These are phyloP conservation scores for Colletotrichum phormii DNA, from an alignment of 2,329 filamentous ascomycete species.

Conservation along the genomic window DNA sequence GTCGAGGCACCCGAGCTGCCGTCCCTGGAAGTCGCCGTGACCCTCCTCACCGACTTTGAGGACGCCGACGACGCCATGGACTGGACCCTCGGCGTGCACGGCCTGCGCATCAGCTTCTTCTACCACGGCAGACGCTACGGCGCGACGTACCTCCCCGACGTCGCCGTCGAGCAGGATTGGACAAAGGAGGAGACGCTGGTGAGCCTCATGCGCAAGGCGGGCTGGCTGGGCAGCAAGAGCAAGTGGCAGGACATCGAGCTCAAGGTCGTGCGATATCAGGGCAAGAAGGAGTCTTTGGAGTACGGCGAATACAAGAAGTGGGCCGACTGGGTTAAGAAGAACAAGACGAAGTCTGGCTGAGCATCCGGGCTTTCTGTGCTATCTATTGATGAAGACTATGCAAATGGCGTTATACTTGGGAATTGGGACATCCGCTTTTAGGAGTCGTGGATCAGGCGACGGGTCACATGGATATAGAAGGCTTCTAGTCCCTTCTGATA, in stretches of 20 bases:
- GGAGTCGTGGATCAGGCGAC: slow-evolving; percentile 6
- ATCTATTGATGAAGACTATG: not conserved
- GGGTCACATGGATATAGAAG: slow-evolving; percentile 13
- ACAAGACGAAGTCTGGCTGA: slow-evolving; percentile 35
- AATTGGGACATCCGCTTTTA: not conserved
- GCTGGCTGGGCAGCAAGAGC: slow-evolving; percentile 85
- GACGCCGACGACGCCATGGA: slow-evolving; percentile 78
- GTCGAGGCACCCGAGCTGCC: slow-evolving; percentile 67
- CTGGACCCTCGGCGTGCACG: slow-evolving; percentile 89
- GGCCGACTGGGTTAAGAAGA: slow-evolving; percentile 75
- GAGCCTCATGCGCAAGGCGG: slow-evolving; percentile 93
- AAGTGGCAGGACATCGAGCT: slow-evolving; percentile 85
- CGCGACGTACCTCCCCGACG: slow-evolving; percentile 91
- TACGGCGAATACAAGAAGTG: slow-evolving; percentile 84
- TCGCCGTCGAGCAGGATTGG: slow-evolving; percentile 94
- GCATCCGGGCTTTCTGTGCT: not conserved
- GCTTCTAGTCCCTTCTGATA: slow-evolving; percentile 9
- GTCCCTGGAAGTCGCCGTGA: slow-evolving; percentile 74
- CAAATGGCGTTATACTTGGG: slow-evolving; percentile 17
- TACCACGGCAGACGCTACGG: slow-evolving; percentile 80
- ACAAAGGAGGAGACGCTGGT: slow-evolving; percentile 90
- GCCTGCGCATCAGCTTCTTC: slow-evolving; percentile 87
- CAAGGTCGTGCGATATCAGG: slow-evolving; percentile 86
- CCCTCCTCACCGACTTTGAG: slow-evolving; percentile 88
- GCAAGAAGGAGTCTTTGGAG: slow-evolving; percentile 77